Evolutionary conservation across 345 rosid genomes (phyloP), one percentile per base, ranked within the genome.

Genomic region (Litchi chinensis): DNA sequence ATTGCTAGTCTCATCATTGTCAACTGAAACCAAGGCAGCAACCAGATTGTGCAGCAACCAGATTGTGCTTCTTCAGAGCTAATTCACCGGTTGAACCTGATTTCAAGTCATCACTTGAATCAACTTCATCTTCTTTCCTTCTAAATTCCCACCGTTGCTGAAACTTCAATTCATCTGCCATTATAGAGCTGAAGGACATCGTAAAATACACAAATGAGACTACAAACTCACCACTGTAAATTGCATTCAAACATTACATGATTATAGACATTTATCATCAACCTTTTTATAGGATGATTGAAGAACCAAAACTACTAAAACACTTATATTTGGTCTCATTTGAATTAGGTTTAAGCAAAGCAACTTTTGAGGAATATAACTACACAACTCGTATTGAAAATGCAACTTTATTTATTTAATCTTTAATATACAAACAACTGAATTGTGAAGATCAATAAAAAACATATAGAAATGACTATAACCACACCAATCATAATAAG

Each of bases 131-230:
- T 4, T 84, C 87, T 62, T 68, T 81, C 64, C 87, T 83, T 80
- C 89, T 80, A 73, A 86, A 86, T 65, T 82, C 89, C 93, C 90
- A 90, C 16, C 90, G 83, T 73, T 81, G 91, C 74, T 74, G 85
- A 78, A 85, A 83, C 63, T 73, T 75, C 74, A 80, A 62, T 56
- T 89, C 89, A 70, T 80, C 82, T 60, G 75, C 81, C 86, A 77
- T 82, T 73, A 3, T 75, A 18, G 68, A 66, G 72, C 22, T 70
- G 59, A 65, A 65, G 16, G 74, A 15, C 83, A 79, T 70, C 72
- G 21, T 26, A n/a, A 69, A 32, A 74, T 76, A 3, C 57, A 18
- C 68, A 40, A 32, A 18, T 22, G 32, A 52, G 59, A 62, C 57
- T 9, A 40, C 11, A 46, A 9, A 19, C 16, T 22, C 24, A 44